Evolutionary conservation across 1,139 yeast species (phyloP), one percentile per base, ranked within the genome.

Genomic region (Saccharomyces pastorianus): DNA sequence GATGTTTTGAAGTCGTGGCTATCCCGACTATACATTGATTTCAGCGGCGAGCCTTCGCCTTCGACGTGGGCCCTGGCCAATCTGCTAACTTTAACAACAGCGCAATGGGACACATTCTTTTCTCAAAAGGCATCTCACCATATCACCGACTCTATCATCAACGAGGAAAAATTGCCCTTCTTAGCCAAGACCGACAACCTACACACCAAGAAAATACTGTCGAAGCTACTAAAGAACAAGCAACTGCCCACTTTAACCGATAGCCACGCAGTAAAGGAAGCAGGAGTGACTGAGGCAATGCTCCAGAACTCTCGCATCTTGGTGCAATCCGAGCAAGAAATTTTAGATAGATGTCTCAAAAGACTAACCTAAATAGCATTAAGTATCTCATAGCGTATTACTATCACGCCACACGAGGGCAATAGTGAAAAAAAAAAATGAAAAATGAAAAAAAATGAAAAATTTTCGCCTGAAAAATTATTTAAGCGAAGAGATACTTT

Each of bases 21-120:
- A 17, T 34, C 59, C 6, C 58, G 57, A 31, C 53, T 59, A 34
- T 58, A 47, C 46, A 27, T 59, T 29, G 54, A 56, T 25, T 46
- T 27, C 17, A 49, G 51, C 14, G 57, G 58, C n/a, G 38, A 50
- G n/a, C 60, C 60, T n/a, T 48, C 57, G 0, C 44, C 44, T 7
- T 28, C 52, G 3, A 48, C 57, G 28, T 38, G 44, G 14, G 57
- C 58, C 2, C 34, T 56, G 2, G 49, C 55, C 17, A 56, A 52
- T 6, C 14, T 55, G 13, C 47, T 59, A 23, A 38, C 55, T 2
- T 13, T 59, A 32, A 52, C 44, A 8, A 41, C 41, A 2, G 31
- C 47, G 2, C 55, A 55, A 9, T 59, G 51, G 44, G n/a, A 38
- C 6, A 9, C 25, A 53, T 23, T 47, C n/a, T 51, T 44, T 14